phyloP scores from a whole-genome alignment of 192 early-diverging fungal species.

The Haplosporangium gracile region DNA sequence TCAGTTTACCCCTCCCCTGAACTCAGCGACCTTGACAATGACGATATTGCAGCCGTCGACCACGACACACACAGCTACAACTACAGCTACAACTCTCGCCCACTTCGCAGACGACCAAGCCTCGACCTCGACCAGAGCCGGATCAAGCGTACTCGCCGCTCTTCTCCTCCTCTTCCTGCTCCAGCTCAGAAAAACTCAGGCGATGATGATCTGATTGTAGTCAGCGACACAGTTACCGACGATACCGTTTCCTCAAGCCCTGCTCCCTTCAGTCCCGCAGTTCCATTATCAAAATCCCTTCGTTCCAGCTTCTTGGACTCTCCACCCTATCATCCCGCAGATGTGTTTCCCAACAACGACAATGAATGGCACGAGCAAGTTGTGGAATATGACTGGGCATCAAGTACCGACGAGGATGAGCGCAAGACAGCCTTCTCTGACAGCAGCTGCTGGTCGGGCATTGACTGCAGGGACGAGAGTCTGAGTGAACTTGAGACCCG shows the following conservation, averaged over 20 bases:
- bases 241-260: background rate
- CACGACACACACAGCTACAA: background rate
- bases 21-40: background rate
- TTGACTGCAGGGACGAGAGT: background rate
- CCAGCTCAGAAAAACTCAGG: background rate
- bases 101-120: background rate
- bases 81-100: background rate
- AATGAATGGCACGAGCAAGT: background rate
- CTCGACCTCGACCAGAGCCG: background rate
- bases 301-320: background rate
- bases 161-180: background rate
- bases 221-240: background rate
- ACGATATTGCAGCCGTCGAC: background rate
- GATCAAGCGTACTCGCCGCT: background rate
- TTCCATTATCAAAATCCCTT: background rate
- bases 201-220: background rate
- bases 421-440: background rate
- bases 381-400: background rate
- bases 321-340: background rate
- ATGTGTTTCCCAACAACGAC: background rate
- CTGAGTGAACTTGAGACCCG: background rate
- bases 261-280: background rate
- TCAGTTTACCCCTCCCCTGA: background rate
- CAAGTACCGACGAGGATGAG: background rate
- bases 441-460: background rate